Percentiles rank a stretch among this genome's conserved stretches.
These are phyloP conservation scores for Suillus hirtellus DNA, from an alignment of 768 basidiomycete genomes.

Conservation along the genomic window DNA sequence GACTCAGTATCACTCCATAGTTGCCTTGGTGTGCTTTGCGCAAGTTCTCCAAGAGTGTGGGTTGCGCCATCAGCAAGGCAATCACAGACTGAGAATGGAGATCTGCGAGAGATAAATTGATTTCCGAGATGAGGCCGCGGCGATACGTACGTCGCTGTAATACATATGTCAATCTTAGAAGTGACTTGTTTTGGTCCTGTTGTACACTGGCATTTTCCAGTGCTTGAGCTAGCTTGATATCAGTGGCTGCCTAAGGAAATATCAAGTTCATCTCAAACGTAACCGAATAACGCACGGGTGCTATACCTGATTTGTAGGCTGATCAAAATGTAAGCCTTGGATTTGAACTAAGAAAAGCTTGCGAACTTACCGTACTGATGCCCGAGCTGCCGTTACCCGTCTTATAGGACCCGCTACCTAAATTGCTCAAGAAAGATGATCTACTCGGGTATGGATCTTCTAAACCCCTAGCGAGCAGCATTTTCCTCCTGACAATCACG, in stretches of 20 bases:
- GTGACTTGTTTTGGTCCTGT: slow-evolving; percentile 74
- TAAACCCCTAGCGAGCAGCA: slow-evolving; percentile 59
- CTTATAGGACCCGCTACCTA: slow-evolving; percentile 15
- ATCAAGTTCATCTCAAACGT: slow-evolving; percentile 19
- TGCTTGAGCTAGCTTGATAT: slow-evolving; percentile 58
- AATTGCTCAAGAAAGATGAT: slow-evolving; percentile 19
- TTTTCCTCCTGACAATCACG: slow-evolving; percentile 78
- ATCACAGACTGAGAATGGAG: slow-evolving; percentile 80
- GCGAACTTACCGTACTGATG: slow-evolving; percentile 47
- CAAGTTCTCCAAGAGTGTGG: slow-evolving; percentile 78
- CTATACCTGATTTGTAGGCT: slow-evolving; percentile 33
- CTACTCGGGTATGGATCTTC: slow-evolving; percentile 75
- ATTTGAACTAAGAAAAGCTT: neutral
- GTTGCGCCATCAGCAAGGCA: slow-evolving; percentile 78
- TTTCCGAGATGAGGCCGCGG: neutral
- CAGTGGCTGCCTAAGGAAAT: slow-evolving; percentile 43
- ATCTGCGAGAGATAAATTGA: slow-evolving; percentile 41
- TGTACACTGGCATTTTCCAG: slow-evolving; percentile 78
- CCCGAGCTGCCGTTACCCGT: slow-evolving; percentile 36
- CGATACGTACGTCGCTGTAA: slow-evolving; percentile 67
- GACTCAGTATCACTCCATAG: slow-evolving; percentile 86
- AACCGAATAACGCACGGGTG: neutral
- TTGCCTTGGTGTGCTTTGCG: slow-evolving; percentile 91
- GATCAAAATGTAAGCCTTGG: slow-evolving; percentile 10
- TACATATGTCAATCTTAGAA: slow-evolving; percentile 77